Percentiles rank a stretch among this genome's conserved stretches.
Evolutionary conservation across 2,329 filamentous ascomycete genomes (phyloP).

Genomic region (Cadophora gregata): DNA sequence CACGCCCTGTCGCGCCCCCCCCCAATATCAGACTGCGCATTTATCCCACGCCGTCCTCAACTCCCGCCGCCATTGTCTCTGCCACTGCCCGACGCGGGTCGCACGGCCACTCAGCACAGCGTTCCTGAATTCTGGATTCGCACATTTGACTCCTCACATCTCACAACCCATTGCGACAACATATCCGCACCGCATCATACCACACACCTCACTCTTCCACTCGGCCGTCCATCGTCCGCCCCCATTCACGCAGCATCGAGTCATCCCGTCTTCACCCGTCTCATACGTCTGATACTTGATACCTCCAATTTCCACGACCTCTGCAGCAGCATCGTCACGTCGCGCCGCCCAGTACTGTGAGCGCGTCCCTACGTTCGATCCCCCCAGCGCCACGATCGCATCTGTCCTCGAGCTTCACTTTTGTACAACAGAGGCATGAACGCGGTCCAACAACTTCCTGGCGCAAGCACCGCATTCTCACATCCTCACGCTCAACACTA

Average conservation of each 20-base stretch:
- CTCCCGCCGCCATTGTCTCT: slow-evolving; percentile 21
- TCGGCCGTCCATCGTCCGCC: slow-evolving; percentile 13
- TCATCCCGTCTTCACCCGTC: slow-evolving; percentile 13
- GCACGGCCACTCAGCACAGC: slow-evolving; percentile 31
- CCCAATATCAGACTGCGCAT: slow-evolving; percentile 6
- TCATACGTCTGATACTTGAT: slow-evolving; percentile 9
- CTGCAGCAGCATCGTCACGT: slow-evolving; percentile 26
- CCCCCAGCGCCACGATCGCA: slow-evolving; percentile 22
- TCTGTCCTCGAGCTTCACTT: slow-evolving; percentile 16
- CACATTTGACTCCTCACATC: slow-evolving; percentile 35
- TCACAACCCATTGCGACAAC: slow-evolving; percentile 28
- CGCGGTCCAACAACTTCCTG: slow-evolving; percentile 31
- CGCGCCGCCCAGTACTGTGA: slow-evolving; percentile 24
- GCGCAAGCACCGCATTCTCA: slow-evolving; percentile 32
- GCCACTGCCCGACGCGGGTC: slow-evolving; percentile 27
- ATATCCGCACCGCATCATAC: neutral
- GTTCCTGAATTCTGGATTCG: slow-evolving; percentile 30
- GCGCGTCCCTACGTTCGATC: slow-evolving; percentile 27
- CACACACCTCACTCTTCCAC: slow-evolving; percentile 1
- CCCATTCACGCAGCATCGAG: slow-evolving; percentile 23
- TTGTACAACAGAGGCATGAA: slow-evolving; percentile 40
- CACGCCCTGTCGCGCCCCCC: neutral
- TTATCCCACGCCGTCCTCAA: neutral
- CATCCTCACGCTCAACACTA: slow-evolving; percentile 28
- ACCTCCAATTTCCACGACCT: slow-evolving; percentile 10